phyloP scores from a whole-genome alignment of 495 filamentous ascomycete genomes.

The Neurospora sp. region DNA sequence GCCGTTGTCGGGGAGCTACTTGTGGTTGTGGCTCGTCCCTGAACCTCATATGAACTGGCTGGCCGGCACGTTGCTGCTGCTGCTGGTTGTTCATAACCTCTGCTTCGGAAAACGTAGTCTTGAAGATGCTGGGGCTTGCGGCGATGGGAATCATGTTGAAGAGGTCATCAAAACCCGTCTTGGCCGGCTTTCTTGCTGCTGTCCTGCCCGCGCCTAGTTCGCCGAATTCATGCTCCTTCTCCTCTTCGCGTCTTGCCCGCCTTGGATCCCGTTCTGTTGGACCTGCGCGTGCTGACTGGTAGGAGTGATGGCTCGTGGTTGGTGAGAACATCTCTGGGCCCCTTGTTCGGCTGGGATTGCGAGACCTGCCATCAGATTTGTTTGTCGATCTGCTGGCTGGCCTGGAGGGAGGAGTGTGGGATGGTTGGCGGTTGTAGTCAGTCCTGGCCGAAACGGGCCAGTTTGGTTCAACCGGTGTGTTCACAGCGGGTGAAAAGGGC shows the following conservation, averaged over 20 bases:
- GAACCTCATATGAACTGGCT: conserved; percentile 3
- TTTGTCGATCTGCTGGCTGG: conserved; percentile 1
- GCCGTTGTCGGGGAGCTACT: conserved; percentile 37
- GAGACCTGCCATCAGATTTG: conserved; percentile 2
- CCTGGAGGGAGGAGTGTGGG: conserved; percentile 3
- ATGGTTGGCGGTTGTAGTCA: conserved; percentile 2
- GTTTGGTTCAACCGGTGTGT: conserved; percentile 13
- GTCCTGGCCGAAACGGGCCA: conserved; percentile 12
- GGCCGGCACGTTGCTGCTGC: background rate
- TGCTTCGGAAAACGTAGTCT: background rate
- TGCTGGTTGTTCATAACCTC: background rate
- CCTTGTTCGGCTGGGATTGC: conserved; percentile 7
- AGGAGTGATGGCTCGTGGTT: background rate
- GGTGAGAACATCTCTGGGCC: background rate
- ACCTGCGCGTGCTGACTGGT: background rate
- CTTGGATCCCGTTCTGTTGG: background rate
- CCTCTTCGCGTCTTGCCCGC: background rate
- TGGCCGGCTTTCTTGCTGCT: background rate
- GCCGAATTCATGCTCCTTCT: background rate
- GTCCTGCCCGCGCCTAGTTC: background rate
- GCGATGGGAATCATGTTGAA: conserved; percentile 15
- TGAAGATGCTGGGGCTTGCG: conserved; percentile 22
- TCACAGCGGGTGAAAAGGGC: conserved; percentile 4
- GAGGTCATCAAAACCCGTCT: background rate
- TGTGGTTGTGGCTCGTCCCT: conserved; percentile 23